Evolutionary conservation across 2,329 filamentous ascomycete genomes (phyloP), one percentile per base, ranked within the genome.

Genomic region (Geosmithia morbida): DNA sequence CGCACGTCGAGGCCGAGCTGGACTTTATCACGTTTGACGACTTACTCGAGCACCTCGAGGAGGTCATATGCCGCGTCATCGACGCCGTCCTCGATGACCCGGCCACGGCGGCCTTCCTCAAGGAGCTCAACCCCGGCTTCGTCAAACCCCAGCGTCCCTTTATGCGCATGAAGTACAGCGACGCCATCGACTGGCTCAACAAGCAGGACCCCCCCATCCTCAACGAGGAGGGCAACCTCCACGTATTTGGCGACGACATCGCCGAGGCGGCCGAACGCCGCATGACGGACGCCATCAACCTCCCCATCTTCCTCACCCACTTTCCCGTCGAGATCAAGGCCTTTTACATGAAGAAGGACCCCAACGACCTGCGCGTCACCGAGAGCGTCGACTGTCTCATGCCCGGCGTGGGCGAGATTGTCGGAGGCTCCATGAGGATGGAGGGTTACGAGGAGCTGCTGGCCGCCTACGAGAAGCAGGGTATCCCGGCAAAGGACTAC

Each of bases 271-370:
- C 92, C 13, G 92, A 98, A 75, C 85, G 92, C 57, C 79, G 75
- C 62, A 98, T 98, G 92, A 97, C 90, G 1, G 92, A 98, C 64
- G 85, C 83, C 56, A 94, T 98, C 73, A 92, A 94, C 79, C 72
- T 79, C 48, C 92, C 92, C 51, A 95, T 98, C 65, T 87, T 97
- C 72, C 75, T 97, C 41, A 97, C 90, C 2, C 90, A 97, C 68
- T 98, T 98, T 79, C 92, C 92, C 18, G 82, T 82, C 50, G 87
- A 90, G 69, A 95, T 98, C 75, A 98, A 98, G 75, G 85, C 92
- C 1, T 98, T 98, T 66, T 98, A 98, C 76, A 98, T 98, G 92
- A 83, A 89, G 68, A 89, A 84, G 67, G 92, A 90, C 57, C 71
- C 74, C 42, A 67, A 75, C 29, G 92, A 98, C 61, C 69, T 67